Evolutionary conservation across 2,329 filamentous ascomycete genomes (phyloP), one percentile per base, ranked within the genome.

Genomic region (Sporothrix luriei): DNA sequence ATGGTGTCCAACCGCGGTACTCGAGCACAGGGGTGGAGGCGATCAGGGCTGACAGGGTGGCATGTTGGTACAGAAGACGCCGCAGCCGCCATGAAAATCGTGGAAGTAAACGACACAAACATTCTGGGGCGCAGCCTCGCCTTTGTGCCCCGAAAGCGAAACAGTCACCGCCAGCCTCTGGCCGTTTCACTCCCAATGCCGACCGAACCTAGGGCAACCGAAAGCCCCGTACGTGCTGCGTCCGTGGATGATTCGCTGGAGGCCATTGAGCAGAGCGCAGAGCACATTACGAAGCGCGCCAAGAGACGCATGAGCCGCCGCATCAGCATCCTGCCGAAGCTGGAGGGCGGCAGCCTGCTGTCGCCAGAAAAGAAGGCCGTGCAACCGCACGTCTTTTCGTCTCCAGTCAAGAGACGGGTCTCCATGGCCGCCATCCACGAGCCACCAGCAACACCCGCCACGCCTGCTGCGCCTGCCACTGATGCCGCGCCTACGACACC

Each of bases 141-240:
- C n/a, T 75, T 73, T 69, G 73, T 78, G 1, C 76, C 78, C 1
- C 73, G 76, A 29, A 79, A 79, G 69, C 73, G 78, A 43, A 75
- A 78, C 73, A 77, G 76, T 71, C 73, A 73, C n/a, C 75, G 78
- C 33, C 76, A 76, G 73, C 76, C 77, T 2, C 72, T 78, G 26
- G 71, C 73, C 40, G 74, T 74, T 24, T 69, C 46, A 6, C 48
- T 38, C 33, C 62, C 26, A 11, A 46, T 26, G 19, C 68, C 54
- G 66, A n/a, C 70, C 68, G 33, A 40, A 13, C 26, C 57, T 3
- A 19, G 46, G 3, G 2, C 64, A n/a, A 16, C 49, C 54, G 13
- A 38, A n/a, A 52, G 66, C 40, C 66, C 51, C 52, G 66, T 49
- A 11, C 65, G 51, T 38, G 10, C 46, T 14, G 33, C 26, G 19